A percentile compares a stretch with the other conserved stretches of the same genome.
Conservation (phyloP, 1,284 basidiomycete species). For the Cryptococcus amylolentus region DNA sequence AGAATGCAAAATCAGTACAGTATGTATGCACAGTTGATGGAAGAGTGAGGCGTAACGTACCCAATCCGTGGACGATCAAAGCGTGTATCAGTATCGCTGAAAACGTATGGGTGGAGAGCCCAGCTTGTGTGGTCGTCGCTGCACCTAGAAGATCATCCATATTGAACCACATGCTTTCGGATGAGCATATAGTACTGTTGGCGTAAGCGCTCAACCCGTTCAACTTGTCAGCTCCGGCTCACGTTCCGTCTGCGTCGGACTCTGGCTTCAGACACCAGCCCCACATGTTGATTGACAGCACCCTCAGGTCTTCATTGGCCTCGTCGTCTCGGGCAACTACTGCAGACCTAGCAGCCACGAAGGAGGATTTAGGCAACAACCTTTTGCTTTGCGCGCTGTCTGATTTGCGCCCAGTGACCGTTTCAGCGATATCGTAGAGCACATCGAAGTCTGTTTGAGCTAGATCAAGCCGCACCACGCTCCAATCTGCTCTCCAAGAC, state of each 20-base stretch:
- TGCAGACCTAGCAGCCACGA: not conserved
- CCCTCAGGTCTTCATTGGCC: constrained; percentile 1
- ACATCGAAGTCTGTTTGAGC: constrained; percentile 6
- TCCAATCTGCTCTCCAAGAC: constrained; percentile 17
- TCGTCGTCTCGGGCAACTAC: not conserved
- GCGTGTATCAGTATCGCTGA: constrained; percentile 15
- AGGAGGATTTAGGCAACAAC: not conserved
- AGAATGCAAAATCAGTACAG: not conserved
- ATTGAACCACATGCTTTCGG: constrained; percentile 18
- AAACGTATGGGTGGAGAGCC: constrained; percentile 13
- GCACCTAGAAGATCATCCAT: constrained; percentile 13
- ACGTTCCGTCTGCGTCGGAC: constrained; percentile 7
- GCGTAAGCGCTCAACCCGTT: not conserved
- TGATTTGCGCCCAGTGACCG: not conserved
- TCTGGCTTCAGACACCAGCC: constrained; percentile 25
- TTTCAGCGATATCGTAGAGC: constrained; percentile 4
- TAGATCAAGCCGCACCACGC: constrained; percentile 9
- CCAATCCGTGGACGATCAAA: constrained; percentile 21
- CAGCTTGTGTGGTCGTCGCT: not conserved
- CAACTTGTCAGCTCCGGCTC: constrained; percentile 3
- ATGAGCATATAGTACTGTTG: constrained; percentile 16
- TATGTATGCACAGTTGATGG: not conserved
- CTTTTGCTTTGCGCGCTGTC: not conserved
- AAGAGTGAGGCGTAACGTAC: constrained; percentile 4
- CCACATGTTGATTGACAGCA: constrained; percentile 25